phyloP scores from a whole-genome alignment of 1,139 yeast genomes.

The Zygosaccharomyces sapae region DNA sequence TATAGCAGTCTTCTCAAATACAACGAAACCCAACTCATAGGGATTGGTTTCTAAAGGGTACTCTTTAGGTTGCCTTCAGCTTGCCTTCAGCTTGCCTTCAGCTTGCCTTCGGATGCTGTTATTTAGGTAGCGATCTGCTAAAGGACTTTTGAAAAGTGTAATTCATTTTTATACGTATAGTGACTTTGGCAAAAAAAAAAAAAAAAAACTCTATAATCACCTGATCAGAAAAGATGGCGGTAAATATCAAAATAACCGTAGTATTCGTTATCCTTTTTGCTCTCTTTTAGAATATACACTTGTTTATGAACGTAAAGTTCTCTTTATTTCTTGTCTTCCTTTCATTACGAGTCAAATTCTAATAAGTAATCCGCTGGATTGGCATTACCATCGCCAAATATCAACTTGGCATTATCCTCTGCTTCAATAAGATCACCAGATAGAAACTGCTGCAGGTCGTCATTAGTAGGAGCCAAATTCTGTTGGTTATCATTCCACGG shows the following conservation, averaged over 20 bases:
- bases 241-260: too few relatives aligned
- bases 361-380: constrained; percentile 31
- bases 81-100: background rate
- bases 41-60: too few relatives aligned
- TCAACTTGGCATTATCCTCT: constrained; percentile 33
- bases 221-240: too few relatives aligned
- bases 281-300: background rate
- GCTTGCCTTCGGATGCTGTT: too few relatives aligned
- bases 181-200: too few relatives aligned
- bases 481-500: background rate
- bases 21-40: background rate
- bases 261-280: background rate
- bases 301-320: too few relatives aligned
- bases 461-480: constrained; percentile 15
- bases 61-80: background rate
- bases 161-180: too few relatives aligned
- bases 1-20: constrained; percentile 8
- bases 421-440: constrained; percentile 34
- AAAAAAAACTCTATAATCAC: too few relatives aligned
- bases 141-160: too few relatives aligned
- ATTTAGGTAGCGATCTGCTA: too few relatives aligned
- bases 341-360: constrained; percentile 27
- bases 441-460: constrained; percentile 32
- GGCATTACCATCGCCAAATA: constrained; percentile 25
- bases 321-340: too few relatives aligned